phyloP scores from a whole-genome alignment of 1,139 yeast species.

The Suhomyces ambrosiae region DNA sequence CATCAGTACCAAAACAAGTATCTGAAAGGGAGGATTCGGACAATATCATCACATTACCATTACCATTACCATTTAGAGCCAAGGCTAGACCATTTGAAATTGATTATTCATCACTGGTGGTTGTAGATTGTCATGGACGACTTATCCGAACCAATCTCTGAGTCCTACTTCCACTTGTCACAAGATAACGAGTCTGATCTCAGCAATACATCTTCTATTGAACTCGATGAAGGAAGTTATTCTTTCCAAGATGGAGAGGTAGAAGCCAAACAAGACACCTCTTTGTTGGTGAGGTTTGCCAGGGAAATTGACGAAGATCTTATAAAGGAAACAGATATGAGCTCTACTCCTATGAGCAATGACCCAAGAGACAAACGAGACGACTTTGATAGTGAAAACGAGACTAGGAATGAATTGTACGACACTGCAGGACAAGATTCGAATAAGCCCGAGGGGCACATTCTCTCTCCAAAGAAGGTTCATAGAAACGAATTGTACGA shows the following conservation, averaged over 20 bases:
- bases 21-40: too few species aligned
- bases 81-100: too few species aligned
- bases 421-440: too few species aligned
- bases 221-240: conserved; percentile 14
- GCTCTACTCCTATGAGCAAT: conserved; percentile 4
- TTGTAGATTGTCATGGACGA: conserved; percentile 15
- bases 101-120: too few species aligned
- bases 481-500: conserved; percentile 1
- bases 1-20: too few species aligned
- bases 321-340: conserved; percentile 4
- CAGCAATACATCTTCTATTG: conserved; percentile 18
- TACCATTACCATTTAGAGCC: not conserved
- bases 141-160: conserved; percentile 29
- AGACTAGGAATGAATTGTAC: conserved; percentile 5
- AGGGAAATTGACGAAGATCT: conserved; percentile 19
- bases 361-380: conserved; percentile 1
- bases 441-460: not conserved
- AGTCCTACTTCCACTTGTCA: conserved; percentile 34
- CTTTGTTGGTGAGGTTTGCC: conserved; percentile 24
- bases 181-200: conserved; percentile 24
- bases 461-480: not conserved
- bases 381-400: conserved; percentile 5
- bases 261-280: conserved; percentile 16
- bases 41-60: too few species aligned
- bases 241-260: conserved; percentile 6